phyloP scores from a whole-genome alignment of 2,329 filamentous ascomycete species.

The Diplodia mutila region DNA sequence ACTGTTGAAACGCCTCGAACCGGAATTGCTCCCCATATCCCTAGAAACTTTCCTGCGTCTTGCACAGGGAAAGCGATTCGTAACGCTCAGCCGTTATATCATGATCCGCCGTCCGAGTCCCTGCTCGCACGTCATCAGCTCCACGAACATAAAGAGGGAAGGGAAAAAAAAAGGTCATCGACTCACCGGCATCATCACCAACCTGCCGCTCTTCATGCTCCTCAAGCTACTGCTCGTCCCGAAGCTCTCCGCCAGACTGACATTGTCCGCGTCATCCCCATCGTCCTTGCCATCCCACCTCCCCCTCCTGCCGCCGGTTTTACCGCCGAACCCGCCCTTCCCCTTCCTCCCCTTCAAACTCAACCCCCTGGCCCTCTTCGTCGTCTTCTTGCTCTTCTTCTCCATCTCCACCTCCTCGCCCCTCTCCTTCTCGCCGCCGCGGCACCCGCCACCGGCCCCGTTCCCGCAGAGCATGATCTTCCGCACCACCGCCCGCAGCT shows the following conservation, averaged over 20 bases:
- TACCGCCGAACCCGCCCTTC: not conserved
- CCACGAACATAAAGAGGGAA: not conserved
- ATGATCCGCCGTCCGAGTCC: not conserved
- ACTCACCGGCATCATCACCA: not conserved
- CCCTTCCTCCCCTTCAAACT: not conserved
- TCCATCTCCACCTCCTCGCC: not conserved
- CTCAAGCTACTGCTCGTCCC: not conserved
- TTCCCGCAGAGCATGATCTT: not conserved
- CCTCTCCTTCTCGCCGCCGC: not conserved
- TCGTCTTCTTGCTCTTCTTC: not conserved
- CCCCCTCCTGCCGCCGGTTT: not conserved
- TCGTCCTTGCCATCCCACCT: not conserved
- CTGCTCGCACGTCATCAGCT: not conserved
- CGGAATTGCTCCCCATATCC: not conserved
- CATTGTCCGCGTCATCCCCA: not conserved
- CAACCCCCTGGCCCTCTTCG: not conserved
- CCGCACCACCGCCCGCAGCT: conserved; percentile 8
- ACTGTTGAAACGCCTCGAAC: not conserved
- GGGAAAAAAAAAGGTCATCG: not conserved
- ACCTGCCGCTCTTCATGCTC: not conserved
- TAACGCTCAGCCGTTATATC: not conserved
- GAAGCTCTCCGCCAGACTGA: conserved; percentile 9
- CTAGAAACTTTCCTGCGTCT: not conserved
- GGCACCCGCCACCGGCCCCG: not conserved
- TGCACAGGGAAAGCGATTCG: not conserved